phyloP scores from a whole-genome alignment of 768 basidiomycete genomes.

The Lentinus tigrinus region DNA sequence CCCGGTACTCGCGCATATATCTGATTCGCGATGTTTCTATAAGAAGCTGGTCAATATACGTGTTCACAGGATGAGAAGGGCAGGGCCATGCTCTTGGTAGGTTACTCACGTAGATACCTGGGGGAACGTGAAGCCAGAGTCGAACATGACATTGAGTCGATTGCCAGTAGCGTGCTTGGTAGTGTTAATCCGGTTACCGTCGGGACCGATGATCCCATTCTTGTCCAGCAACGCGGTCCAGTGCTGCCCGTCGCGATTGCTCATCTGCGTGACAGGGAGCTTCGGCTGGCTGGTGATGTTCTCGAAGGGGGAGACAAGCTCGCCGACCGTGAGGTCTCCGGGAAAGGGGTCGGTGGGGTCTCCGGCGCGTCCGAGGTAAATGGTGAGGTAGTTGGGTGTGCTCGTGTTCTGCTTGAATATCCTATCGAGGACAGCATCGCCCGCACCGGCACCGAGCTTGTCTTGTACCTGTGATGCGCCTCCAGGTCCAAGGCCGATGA shows the following conservation, averaged over 20 bases:
- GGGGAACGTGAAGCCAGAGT: constrained; percentile 32
- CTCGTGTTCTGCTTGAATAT: constrained; percentile 33
- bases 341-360: constrained; percentile 28
- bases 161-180: constrained; percentile 38
- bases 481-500: constrained; percentile 33
- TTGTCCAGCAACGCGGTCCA: constrained; percentile 31
- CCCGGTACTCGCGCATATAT: constrained; percentile 35
- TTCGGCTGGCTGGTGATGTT: constrained; percentile 29
- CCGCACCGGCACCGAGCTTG: constrained; percentile 15
- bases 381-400: constrained; percentile 33
- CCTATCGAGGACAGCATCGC: constrained; percentile 31
- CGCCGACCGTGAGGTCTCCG: constrained; percentile 33
- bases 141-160: constrained; percentile 27
- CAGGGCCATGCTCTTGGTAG: too few relatives aligned
- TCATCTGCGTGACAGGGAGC: constrained; percentile 24
- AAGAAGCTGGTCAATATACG: neutral
- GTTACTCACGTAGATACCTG: constrained; percentile 30
- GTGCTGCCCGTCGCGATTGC: constrained; percentile 30
- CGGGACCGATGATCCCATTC: constrained; percentile 34
- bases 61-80: too few relatives aligned
- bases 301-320: constrained; percentile 26
- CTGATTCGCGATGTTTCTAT: constrained; percentile 39
- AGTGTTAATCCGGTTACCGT: constrained; percentile 29
- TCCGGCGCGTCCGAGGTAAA: constrained; percentile 29
- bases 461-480: constrained; percentile 22